Evolutionary conservation across 2,329 filamentous ascomycete species (phyloP).

Genomic region (Dothideomycetes sp.): DNA sequence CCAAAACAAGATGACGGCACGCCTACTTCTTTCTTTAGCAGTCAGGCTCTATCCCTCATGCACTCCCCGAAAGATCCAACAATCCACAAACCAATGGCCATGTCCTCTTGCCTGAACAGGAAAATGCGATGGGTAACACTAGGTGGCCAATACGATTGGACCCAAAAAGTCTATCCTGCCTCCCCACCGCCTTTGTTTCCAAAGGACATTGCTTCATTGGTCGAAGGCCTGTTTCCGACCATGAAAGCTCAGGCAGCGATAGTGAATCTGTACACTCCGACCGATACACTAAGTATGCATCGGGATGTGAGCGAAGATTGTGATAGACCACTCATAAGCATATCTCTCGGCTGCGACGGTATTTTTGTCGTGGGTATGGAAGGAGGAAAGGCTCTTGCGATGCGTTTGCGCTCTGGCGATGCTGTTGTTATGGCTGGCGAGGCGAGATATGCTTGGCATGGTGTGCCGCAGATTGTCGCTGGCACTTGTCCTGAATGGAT

Average conservation of each 20-base stretch:
- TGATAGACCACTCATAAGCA: constrained; percentile 67
- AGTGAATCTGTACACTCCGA: constrained; percentile 83
- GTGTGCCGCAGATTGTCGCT: constrained; percentile 76
- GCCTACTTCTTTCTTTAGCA: constrained; percentile 49
- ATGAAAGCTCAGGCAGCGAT: constrained; percentile 83
- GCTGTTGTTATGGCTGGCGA: constrained; percentile 79
- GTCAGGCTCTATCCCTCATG: constrained; percentile 20
- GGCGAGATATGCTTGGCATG: constrained; percentile 88
- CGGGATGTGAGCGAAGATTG: constrained; percentile 86
- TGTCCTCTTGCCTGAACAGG: constrained; percentile 62
- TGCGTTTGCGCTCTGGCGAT: constrained; percentile 75
- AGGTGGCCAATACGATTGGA: constrained; percentile 96
- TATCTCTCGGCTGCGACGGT: constrained; percentile 84
- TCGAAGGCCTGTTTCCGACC: constrained; percentile 63
- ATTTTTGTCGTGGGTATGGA: constrained; percentile 72
- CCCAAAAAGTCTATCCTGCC: constrained; percentile 67
- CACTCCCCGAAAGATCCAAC: constrained; percentile 55
- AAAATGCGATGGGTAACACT: constrained; percentile 91
- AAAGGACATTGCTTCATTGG: constrained; percentile 56
- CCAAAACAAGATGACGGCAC: constrained; percentile 25
- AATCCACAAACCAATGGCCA: constrained; percentile 65
- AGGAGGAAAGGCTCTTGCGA: constrained; percentile 33
- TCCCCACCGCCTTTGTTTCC: constrained; percentile 65
- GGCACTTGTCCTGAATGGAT: constrained; percentile 71
- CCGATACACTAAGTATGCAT: constrained; percentile 86